Evolutionary conservation across 2,329 filamentous ascomycete genomes (phyloP), one percentile per base, ranked within the genome.

Genomic region (Fusarium drepaniforme): DNA sequence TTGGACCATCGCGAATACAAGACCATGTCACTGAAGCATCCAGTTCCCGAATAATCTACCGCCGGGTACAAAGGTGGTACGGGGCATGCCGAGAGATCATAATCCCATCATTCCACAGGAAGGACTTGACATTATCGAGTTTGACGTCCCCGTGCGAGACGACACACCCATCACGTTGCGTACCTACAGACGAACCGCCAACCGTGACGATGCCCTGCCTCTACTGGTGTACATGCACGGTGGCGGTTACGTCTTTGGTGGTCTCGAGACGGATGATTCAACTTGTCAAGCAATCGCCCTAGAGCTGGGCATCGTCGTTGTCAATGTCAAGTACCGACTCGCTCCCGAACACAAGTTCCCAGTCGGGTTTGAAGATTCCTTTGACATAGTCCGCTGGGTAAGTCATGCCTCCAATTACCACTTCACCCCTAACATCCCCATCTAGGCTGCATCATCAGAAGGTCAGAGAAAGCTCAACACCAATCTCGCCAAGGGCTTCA

Each of bases 301-400:
- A 0, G 70, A 78, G 44, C 25, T 80, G 5, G 67, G 56, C 8
- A 66, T 84, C 30, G 80, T 85, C 0, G 84, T 85, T 21, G 79
- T 88, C 9, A 88, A 85, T 67, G 83, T 88, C 1, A 86, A 88
- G 49, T 89, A 90, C 74, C 79, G 87, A 0, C 83, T 90, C 18
- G 86, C 86, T 1, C 88, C 88, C 0, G 87, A 89, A 73, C 79
- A 88, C 70, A 83, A 82, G 57, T 89, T 88, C 64, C 88, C 88
- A 0, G 77, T 77, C 5, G 84, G 84, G 4, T 82, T 88, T 13
- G 77, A 86, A 64, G 88, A 89, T 74, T 83, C 82, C 64, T 86
- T 84, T 70, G 87, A 88, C 71, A 67, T 80, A 23, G 72, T 79
- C 1, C 72, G 75, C 23, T 81, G 80, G 80, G 75, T 81, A 64